Evolutionary conservation across 2,329 filamentous ascomycete species (phyloP).

Genomic region (Fusarium sp.): DNA sequence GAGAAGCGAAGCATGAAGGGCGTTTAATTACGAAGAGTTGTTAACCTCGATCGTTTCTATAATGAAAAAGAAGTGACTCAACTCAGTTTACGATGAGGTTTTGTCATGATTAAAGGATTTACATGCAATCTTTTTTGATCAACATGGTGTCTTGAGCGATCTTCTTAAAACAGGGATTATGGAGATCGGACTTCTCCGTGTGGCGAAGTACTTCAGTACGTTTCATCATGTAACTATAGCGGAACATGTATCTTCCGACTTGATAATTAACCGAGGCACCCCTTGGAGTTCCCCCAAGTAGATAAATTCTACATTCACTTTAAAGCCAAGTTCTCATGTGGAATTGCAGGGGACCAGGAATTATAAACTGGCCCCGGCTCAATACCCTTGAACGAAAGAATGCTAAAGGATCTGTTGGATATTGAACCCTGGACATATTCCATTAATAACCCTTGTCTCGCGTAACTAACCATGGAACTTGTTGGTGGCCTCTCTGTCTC

Average conservation of each 20-base stretch:
- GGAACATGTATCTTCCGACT: constrained; percentile 14
- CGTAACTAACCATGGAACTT: not conserved
- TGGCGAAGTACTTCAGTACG: not conserved
- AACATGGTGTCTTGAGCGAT: not conserved
- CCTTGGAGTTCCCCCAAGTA: not conserved
- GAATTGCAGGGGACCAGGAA: not conserved
- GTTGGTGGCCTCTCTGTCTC: not conserved
- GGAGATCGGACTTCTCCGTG: constrained; percentile 8
- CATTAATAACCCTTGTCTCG: not conserved
- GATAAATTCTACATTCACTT: not conserved
- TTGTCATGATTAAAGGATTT: not conserved
- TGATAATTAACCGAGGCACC: not conserved
- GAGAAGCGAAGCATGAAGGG: not conserved
- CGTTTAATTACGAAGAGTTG: not conserved
- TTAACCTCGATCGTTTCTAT: too few species aligned
- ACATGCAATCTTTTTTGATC: not conserved
- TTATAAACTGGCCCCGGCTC: not conserved
- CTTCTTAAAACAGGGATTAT: not conserved
- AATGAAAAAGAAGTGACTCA: too few species aligned
- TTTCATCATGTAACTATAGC: not conserved
- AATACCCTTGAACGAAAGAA: not conserved
- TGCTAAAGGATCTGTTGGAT: not conserved
- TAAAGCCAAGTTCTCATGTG: not conserved
- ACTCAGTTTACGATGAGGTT: not conserved
- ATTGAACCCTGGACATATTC: not conserved